phyloP scores from a whole-genome alignment of 2,329 filamentous ascomycete genomes.

The Lizonia empirigonia region DNA sequence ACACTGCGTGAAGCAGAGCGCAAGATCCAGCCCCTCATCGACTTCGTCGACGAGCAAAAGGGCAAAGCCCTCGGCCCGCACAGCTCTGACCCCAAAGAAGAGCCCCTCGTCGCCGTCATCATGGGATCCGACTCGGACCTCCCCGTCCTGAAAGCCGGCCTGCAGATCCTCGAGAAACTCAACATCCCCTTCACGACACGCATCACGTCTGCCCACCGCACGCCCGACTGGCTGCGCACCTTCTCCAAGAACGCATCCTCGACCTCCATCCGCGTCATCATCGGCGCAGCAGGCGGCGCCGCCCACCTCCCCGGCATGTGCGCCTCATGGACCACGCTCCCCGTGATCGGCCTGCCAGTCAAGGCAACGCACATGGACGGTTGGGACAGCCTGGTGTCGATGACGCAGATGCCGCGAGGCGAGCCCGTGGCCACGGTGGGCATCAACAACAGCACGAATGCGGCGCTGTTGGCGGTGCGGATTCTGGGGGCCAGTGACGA shows the following conservation, averaged over 20 bases:
- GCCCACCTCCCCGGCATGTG: slow-evolving; percentile 60
- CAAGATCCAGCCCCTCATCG: slow-evolving; percentile 72
- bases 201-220: slow-evolving; percentile 74
- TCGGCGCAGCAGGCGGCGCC: slow-evolving; percentile 57
- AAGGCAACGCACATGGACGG: slow-evolving; percentile 58
- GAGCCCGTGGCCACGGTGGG: slow-evolving; percentile 52
- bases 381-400: slow-evolving; percentile 57
- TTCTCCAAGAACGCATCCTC: slow-evolving; percentile 50
- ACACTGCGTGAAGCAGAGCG: slow-evolving; percentile 71
- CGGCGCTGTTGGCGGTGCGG: slow-evolving; percentile 54
- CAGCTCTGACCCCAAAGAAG: slow-evolving; percentile 13
- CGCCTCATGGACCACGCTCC: slow-evolving; percentile 56
- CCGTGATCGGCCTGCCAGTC: slow-evolving; percentile 58
- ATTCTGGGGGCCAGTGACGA: slow-evolving; percentile 56
- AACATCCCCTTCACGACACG: slow-evolving; percentile 72
- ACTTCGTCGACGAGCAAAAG: slow-evolving; percentile 64
- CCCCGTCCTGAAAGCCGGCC: slow-evolving; percentile 67
- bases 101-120: slow-evolving; percentile 73
- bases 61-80: slow-evolving; percentile 39
- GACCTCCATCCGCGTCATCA: slow-evolving; percentile 53
- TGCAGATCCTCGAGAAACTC: slow-evolving; percentile 72
- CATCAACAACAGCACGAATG: slow-evolving; percentile 55
- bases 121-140: slow-evolving; percentile 86
- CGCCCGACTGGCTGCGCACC: slow-evolving; percentile 54
- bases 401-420: slow-evolving; percentile 59